Percentiles rank a stretch among this genome's conserved stretches.
phyloP scores from a whole-genome alignment of 2,329 filamentous ascomycete genomes.

The Leptodontidium sp. region DNA sequence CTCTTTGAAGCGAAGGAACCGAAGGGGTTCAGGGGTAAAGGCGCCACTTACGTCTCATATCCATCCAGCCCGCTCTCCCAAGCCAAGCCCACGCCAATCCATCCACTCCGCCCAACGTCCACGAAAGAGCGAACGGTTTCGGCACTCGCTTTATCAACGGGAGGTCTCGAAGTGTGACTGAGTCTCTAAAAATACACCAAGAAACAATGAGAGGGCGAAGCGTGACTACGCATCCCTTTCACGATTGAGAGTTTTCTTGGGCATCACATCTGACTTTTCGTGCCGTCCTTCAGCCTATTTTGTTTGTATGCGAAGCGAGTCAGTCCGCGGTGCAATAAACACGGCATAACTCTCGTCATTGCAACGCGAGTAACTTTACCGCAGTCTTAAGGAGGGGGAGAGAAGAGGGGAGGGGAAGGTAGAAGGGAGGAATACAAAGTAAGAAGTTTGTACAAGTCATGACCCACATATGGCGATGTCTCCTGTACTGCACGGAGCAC shows the following conservation, averaged over 20 bases:
- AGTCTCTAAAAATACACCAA: constrained; percentile 10
- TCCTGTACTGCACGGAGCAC: background rate
- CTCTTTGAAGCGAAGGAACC: background rate
- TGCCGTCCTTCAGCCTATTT: constrained; percentile 9
- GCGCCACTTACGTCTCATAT: constrained; percentile 9
- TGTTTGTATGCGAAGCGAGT: constrained; percentile 6
- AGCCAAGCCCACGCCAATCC: background rate
- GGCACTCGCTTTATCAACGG: background rate
- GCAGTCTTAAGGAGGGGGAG: background rate
- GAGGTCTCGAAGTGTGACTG: background rate
- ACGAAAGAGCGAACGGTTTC: background rate
- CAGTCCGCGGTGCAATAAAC: background rate
- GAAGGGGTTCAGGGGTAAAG: constrained; percentile 7
- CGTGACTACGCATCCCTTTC: constrained; percentile 4
- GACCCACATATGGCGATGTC: background rate
- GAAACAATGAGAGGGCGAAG: background rate
- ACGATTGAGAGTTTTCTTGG: background rate
- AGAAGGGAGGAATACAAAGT: background rate
- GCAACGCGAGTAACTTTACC: background rate
- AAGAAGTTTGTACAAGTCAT: constrained; percentile 5
- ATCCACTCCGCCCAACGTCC: constrained; percentile 7
- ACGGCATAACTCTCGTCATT: constrained; percentile 15
- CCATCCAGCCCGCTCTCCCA: background rate
- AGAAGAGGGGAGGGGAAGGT: background rate
- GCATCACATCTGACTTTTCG: constrained; percentile 1